Base-by-base conservation (phyloP, 768 basidiomycete genomes). In the Vararia minispora region DNA sequence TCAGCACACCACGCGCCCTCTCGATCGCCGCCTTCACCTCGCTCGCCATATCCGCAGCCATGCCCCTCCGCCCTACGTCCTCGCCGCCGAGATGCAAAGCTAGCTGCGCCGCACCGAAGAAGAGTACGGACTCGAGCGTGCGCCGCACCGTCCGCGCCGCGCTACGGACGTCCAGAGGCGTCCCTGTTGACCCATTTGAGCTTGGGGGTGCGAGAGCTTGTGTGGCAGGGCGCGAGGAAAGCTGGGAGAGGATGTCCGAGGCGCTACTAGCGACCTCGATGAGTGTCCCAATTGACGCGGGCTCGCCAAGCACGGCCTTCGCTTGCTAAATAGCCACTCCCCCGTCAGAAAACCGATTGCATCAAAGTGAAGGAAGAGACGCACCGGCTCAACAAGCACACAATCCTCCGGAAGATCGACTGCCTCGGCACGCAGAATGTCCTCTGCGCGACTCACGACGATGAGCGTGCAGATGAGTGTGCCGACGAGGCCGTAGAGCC, bases 241-340 rank as follows among this genome's bases (percentile, higher is more conserved):
- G 72, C 39, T 76, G 71, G 6, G 75, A 69, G 28, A 90, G 63
- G 13, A 84, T 66, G 45, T 90, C 88, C 25, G 85, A 63, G 1
- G 80, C 76, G 42, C 75, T 76, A 40, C 81, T 85, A 2, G 76
- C 84, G 4, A 91, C 61, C 58, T 92, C 89, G n/a, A 90, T 68
- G 6, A 94, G 59, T 0, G 90, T 91, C 13, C 90, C 89, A 37
- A 90, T 59, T 0, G 89, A 90, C 0, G 88, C 75, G 6, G 83
- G 78, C 47, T 91, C 89, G 11, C 78, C 76, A 0, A 82, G 66
- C 2, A 88, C 79, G 4, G 89, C 79, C 50, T 88, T 91, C 4
- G 85, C 81, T 52, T 86, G 84, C 89, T 94, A 41, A 23, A 41
- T 43, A 23, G 31, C 33, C 20, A 37, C 17, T 40, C 20, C 13